phyloP scores from a whole-genome alignment of 208 protist species.

The Trypanosoma rangeli region DNA sequence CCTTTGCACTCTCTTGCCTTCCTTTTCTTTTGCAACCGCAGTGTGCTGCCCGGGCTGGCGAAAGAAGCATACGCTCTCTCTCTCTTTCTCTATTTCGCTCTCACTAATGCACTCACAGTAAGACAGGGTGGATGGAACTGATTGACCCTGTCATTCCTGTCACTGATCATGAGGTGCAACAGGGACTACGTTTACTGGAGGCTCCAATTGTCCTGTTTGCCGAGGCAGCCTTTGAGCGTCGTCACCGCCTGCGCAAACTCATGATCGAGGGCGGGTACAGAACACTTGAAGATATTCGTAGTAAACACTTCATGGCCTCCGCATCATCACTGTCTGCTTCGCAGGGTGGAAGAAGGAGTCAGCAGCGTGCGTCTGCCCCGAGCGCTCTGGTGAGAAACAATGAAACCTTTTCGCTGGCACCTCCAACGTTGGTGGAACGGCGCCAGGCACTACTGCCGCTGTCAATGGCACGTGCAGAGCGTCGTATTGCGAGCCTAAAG shows the following conservation, averaged over 20 bases:
- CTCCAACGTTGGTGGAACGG: conserved; percentile 38
- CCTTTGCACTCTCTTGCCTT: background rate
- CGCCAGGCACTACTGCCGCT: conserved; percentile 50
- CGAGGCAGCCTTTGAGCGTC: conserved; percentile 25
- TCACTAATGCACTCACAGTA: background rate
- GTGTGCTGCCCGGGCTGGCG: background rate
- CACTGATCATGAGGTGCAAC: conserved; percentile 25
- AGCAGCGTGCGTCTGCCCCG: background rate
- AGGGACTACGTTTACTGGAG: conserved; percentile 23
- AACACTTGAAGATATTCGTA: conserved; percentile 21
- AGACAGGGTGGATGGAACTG: conserved; percentile 20
- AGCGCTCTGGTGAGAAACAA: background rate
- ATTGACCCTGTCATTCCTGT: conserved; percentile 31
- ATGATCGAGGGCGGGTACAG: conserved; percentile 29
- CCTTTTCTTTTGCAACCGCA: conserved; percentile 3
- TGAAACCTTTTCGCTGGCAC: conserved; percentile 31
- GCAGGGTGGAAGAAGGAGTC: conserved; percentile 5
- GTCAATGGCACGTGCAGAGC: conserved; percentile 44
- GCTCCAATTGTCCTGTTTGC: conserved; percentile 31
- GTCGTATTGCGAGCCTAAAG: conserved; percentile 58
- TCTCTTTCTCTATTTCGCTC: background rate
- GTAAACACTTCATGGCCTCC: background rate
- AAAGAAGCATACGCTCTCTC: background rate
- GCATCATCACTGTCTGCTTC: background rate
- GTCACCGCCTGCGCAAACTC: conserved; percentile 16